Conservation (phyloP, 768 basidiomycete species). For the Lactifluus pinguis region DNA sequence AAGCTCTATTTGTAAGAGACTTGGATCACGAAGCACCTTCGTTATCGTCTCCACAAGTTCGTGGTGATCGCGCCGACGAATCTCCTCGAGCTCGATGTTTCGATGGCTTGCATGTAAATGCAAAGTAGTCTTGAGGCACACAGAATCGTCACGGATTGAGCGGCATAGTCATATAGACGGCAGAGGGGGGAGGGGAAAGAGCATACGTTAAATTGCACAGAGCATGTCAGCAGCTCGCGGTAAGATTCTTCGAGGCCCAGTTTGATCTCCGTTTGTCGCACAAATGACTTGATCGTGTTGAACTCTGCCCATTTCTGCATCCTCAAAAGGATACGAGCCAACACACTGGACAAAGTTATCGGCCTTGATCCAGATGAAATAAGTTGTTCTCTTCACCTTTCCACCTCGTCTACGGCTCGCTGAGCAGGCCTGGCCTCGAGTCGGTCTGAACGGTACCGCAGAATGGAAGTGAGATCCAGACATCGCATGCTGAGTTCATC, state of each 20-base stretch:
- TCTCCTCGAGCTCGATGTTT: constrained; percentile 12
- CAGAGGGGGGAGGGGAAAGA: too few relatives aligned
- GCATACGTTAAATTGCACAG: constrained; percentile 14
- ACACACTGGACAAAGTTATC: neutral
- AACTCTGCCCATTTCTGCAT: constrained; percentile 12
- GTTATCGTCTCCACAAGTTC: constrained; percentile 16
- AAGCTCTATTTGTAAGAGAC: constrained; percentile 3
- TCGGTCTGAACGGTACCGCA: constrained; percentile 7
- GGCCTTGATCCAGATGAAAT: neutral
- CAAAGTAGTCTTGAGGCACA: constrained; percentile 4
- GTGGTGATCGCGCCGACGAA: constrained; percentile 15
- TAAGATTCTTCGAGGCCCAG: constrained; percentile 15
- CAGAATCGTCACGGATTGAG: neutral
- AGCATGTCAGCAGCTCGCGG: constrained; percentile 10
- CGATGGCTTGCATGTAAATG: constrained; percentile 2
- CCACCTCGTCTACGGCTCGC: constrained; percentile 16
- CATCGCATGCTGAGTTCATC: constrained; percentile 12
- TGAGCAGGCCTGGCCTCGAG: constrained; percentile 13
- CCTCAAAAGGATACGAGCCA: constrained; percentile 8
- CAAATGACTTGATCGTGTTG: constrained; percentile 9
- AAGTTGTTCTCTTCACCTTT: constrained; percentile 1
- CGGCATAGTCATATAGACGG: neutral
- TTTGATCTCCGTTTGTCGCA: constrained; percentile 17
- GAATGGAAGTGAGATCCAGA: constrained; percentile 1
- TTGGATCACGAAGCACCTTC: constrained; percentile 7